phyloP scores from a whole-genome alignment of 768 basidiomycete species.

The Amanita rubescens region DNA sequence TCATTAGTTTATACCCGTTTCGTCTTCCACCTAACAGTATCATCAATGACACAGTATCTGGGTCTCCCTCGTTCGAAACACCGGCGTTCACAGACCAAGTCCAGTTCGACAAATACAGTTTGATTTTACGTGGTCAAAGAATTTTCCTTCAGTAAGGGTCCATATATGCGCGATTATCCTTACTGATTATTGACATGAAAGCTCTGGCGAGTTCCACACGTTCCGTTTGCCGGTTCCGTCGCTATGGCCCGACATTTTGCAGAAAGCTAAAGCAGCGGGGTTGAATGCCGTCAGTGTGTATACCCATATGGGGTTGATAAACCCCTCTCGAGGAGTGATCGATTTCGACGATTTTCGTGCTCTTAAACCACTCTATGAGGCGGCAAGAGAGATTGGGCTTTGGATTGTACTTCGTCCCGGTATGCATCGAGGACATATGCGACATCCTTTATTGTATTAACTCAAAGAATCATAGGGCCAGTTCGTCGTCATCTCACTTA shows the following conservation, averaged over 20 bases:
- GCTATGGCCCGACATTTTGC: conserved; percentile 76
- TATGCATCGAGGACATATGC: conserved; percentile 16
- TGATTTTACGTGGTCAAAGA: conserved; percentile 62
- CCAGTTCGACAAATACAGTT: conserved; percentile 60
- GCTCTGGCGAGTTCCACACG: conserved; percentile 82
- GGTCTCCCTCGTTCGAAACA: neutral
- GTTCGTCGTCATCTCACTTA: neutral
- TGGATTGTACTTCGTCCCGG: conserved; percentile 80
- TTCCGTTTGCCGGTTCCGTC: conserved; percentile 76
- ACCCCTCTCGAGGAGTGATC: conserved; percentile 65
- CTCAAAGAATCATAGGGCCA: neutral
- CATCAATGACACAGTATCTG: too few relatives aligned
- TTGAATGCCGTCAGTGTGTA: conserved; percentile 76
- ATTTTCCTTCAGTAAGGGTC: conserved; percentile 58
- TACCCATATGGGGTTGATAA: conserved; percentile 71
- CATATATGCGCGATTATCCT: neutral
- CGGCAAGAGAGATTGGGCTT: conserved; percentile 64
- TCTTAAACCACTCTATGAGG: conserved; percentile 64
- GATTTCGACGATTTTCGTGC: conserved; percentile 70
- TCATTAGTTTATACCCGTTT: conserved; percentile 8
- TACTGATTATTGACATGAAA: conserved; percentile 18
- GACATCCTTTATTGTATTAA: conserved; percentile 4
- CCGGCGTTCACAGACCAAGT: conserved; percentile 30
- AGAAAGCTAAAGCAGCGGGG: conserved; percentile 76
- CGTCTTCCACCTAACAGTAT: neutral